A percentile compares a stretch with the other conserved stretches of the same genome.
phyloP scores from a whole-genome alignment of 371 early-diverging fungal species.

The Rhizomucor miehei region DNA sequence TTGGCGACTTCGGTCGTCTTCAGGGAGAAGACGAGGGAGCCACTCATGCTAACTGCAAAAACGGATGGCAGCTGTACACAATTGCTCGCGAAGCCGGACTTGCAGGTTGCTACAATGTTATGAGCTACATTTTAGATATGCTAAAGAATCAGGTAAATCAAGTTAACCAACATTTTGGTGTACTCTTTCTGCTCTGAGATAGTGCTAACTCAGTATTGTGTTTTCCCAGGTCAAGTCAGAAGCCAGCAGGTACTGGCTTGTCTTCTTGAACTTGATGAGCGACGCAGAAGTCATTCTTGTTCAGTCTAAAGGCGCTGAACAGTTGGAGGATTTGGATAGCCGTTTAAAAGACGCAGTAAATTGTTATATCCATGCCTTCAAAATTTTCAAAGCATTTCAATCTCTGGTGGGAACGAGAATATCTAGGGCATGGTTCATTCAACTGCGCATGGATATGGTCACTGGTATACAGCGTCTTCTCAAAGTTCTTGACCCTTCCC shows the following conservation, averaged over 20 bases:
- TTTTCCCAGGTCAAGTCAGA: conserved; percentile 30
- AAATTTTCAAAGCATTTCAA: conserved; percentile 14
- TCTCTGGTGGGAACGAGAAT: conserved; percentile 18
- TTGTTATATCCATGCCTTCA: too few species aligned
- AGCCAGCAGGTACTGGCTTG: conserved; percentile 30
- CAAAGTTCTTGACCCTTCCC: not conserved
- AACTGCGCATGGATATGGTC: conserved; percentile 37
- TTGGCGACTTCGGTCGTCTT: conserved; percentile 29
- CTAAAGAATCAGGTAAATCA: conserved; percentile 21
- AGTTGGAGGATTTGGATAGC: conserved; percentile 7
- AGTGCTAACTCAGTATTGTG: too few species aligned
- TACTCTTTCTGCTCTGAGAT: too few species aligned
- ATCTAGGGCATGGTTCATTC: conserved; percentile 29
- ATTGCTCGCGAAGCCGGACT: conserved; percentile 36
- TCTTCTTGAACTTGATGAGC: conserved; percentile 20
- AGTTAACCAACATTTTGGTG: not conserved
- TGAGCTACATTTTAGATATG: conserved; percentile 22
- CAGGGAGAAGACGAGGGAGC: conserved; percentile 1
- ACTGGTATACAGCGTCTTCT: conserved; percentile 15
- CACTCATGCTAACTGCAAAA: conserved; percentile 14
- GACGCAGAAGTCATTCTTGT: conserved; percentile 21
- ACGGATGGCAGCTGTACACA: conserved; percentile 33
- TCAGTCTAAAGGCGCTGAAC: not conserved
- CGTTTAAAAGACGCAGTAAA: too few species aligned
- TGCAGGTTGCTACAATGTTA: conserved; percentile 31